A percentile compares a stretch with the other conserved stretches of the same genome.
Conservation (phyloP, 1,284 basidiomycete species). For the Microbotryum saponariae region DNA sequence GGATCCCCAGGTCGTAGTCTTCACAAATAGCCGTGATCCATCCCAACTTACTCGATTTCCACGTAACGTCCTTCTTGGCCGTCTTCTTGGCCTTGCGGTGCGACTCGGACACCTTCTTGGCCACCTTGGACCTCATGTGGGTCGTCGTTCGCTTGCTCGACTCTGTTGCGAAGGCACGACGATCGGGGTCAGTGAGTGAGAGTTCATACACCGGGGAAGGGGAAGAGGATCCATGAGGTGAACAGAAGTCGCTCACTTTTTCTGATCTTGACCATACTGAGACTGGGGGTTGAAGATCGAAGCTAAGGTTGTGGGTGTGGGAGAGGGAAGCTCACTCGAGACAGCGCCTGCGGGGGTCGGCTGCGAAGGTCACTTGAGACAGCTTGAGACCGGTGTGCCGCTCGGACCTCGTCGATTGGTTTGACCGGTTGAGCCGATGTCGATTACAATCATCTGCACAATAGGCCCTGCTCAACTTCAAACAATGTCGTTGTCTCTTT, state of each 20-base stretch:
- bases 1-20: too few species aligned
- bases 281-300: not conserved
- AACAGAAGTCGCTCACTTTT: conserved; percentile 28
- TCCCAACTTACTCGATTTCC: conserved; percentile 68
- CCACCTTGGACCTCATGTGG: conserved; percentile 65
- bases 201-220: not conserved
- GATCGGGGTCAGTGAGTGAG: not conserved
- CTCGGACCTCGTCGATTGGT: too few species aligned
- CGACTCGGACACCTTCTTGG: conserved; percentile 69
- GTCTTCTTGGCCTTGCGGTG: conserved; percentile 68
- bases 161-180: conserved; percentile 48
- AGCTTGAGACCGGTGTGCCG: too few species aligned
- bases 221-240: not conserved
- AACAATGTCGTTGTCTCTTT: too few species aligned
- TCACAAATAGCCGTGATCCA: too few species aligned
- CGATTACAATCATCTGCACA: too few species aligned
- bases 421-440: too few species aligned
- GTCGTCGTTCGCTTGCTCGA: conserved; percentile 72
- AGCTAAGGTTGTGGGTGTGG: not conserved
- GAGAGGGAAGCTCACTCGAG: too few species aligned
- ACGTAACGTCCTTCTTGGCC: conserved; percentile 74
- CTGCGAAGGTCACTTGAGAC: too few species aligned
- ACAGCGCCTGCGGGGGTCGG: too few species aligned
- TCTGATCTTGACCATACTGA: conserved; percentile 32
- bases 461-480: too few species aligned